A percentile compares a stretch with the other conserved stretches of the same genome.
Evolutionary conservation across 2,329 filamentous ascomycete species (phyloP).

Genomic region (Hypomyces perniciosus): DNA sequence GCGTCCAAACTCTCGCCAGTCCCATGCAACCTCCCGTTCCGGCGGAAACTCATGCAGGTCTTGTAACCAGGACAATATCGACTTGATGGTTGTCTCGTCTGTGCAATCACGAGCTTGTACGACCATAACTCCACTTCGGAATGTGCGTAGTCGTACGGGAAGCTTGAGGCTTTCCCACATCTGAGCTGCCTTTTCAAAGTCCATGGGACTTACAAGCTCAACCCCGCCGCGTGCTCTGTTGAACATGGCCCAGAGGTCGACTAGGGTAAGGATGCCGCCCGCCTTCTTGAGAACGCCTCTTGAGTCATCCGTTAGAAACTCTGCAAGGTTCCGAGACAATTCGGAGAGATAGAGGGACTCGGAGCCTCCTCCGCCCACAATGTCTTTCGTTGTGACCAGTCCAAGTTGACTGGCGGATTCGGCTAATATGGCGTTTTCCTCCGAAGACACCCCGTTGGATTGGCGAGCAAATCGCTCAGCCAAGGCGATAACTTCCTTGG

Average conservation of each 20-base stretch:
- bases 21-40: slow-evolving; percentile 61
- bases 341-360: slow-evolving; percentile 88
- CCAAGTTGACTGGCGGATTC: slow-evolving; percentile 76
- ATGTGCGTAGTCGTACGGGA: slow-evolving; percentile 78
- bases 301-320: slow-evolving; percentile 82
- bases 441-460: slow-evolving; percentile 52
- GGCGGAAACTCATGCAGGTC: slow-evolving; percentile 64
- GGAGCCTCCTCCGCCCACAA: slow-evolving; percentile 68
- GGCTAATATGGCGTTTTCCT: slow-evolving; percentile 68
- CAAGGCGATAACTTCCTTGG: slow-evolving; percentile 90
- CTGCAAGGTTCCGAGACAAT: slow-evolving; percentile 74
- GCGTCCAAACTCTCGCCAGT: slow-evolving; percentile 70
- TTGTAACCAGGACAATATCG: slow-evolving; percentile 70
- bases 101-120: slow-evolving; percentile 84
- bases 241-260: slow-evolving; percentile 91
- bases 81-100: slow-evolving; percentile 80
- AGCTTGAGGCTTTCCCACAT: slow-evolving; percentile 85
- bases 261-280: slow-evolving; percentile 81
- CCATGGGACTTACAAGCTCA: slow-evolving; percentile 83
- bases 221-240: slow-evolving; percentile 90
- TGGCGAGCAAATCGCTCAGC: slow-evolving; percentile 81
- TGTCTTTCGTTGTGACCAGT: slow-evolving; percentile 90
- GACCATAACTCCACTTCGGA: slow-evolving; percentile 90
- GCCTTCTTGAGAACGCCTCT: slow-evolving; percentile 71
- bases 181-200: slow-evolving; percentile 84